Evolutionary conservation across 2,329 filamentous ascomycete species (phyloP).

Genomic region (Aspergillus fumigatiaffinis): DNA sequence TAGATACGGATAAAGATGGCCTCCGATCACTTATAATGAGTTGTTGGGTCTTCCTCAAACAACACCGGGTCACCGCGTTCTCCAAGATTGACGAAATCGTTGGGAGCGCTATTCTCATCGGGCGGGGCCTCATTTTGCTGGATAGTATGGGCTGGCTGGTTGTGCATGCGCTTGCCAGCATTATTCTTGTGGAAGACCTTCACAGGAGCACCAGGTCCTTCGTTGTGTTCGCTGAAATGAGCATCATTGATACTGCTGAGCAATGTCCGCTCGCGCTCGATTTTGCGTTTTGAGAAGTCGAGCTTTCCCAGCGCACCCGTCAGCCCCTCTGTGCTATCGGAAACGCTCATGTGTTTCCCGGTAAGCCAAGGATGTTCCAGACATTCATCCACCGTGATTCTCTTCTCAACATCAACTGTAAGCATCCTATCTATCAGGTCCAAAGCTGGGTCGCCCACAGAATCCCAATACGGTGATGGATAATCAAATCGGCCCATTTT

Average conservation of each 20-base stretch:
- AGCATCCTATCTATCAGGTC: conserved; percentile 96
- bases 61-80: conserved; percentile 79
- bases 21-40: conserved; percentile 28
- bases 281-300: conserved; percentile 78
- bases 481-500: conserved; percentile 87
- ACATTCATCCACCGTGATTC: conserved; percentile 87
- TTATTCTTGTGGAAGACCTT: conserved; percentile 74
- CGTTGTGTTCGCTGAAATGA: conserved; percentile 56
- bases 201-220: conserved; percentile 55
- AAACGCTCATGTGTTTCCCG: conserved; percentile 55
- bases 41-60: conserved; percentile 60
- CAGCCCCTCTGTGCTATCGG: conserved; percentile 87
- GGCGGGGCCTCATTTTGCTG: conserved; percentile 58
- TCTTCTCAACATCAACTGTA: conserved; percentile 75
- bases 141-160: conserved; percentile 32
- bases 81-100: conserved; percentile 79
- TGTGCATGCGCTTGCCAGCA: conserved; percentile 44
- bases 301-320: conserved; percentile 80
- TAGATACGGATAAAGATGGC: not conserved
- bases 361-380: conserved; percentile 88
- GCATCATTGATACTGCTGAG: conserved; percentile 78
- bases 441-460: conserved; percentile 78
- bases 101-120: conserved; percentile 60
- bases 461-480: conserved; percentile 93
- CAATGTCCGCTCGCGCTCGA: conserved; percentile 77